Evolutionary conservation across 2,329 filamentous ascomycete genomes (phyloP), one percentile per base, ranked within the genome.

Genomic region (Phyllosticta ampelicida): DNA sequence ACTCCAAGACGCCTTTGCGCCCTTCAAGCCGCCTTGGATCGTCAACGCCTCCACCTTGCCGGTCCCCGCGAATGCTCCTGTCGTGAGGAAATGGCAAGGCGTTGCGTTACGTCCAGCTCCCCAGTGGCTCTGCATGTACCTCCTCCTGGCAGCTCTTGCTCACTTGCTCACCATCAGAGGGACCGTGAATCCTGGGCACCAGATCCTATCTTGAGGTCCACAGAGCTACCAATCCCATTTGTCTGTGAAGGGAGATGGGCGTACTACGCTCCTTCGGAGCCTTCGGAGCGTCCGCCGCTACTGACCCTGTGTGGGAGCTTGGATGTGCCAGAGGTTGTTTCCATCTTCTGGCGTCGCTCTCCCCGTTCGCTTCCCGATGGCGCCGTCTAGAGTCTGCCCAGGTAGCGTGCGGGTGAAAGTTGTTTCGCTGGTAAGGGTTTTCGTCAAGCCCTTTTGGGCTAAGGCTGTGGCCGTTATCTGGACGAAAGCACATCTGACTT

Each of bases 21-120:
- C 56, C 56, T 52, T 54, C 19, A 58, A 58, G 48, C 48, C 30
- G 56, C 52, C 56, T 51, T 48, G 55, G 55, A 58, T 58, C 51
- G 55, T 29, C 55, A 50, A 53, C 50, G 50, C 55, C 55, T 36
- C 44, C 55, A 53, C 28, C 55, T 53, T n/a, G 21, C 53, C 55
- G 51, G 49, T 53, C 55, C 51, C 52, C 21, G 52, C 52, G 48
- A 51, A 53, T 51, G 55, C 52, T 16, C 36, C n/a, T 53, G 16
- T 20, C 51, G 55, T 58, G 55, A 58, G 53, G 55, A 58, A 58
- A 58, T 19, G 21, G 51, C 30, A 51, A 58, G 51, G 55, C 30
- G 50, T 26, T 19, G 55, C 55, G 36, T 44, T 5, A 44, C 36
- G 36, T 44, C 36, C 36, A 44, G 13, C n/a, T 44, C 13, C 13